phyloP scores from a whole-genome alignment of 495 filamentous ascomycete species.

The Penicillium pancosmium region DNA sequence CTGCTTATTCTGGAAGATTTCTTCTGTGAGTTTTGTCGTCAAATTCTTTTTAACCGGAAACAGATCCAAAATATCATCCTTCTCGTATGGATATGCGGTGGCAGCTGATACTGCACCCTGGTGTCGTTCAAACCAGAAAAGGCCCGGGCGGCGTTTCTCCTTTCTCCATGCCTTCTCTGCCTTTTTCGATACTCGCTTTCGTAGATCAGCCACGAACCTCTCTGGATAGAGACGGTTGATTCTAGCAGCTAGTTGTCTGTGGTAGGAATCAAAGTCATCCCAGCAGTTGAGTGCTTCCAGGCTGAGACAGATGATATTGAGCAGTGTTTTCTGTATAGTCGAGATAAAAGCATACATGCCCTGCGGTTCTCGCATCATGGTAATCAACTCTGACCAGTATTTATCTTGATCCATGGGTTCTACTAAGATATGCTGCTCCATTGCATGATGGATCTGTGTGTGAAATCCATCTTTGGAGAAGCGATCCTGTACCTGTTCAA shows the following conservation, averaged over 20 bases:
- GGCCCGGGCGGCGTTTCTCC: slow-evolving; percentile 1
- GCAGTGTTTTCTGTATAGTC: slow-evolving; percentile 25
- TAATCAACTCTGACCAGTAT: slow-evolving; percentile 7
- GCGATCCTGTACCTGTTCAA: slow-evolving; percentile 21
- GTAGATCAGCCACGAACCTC: slow-evolving; percentile 12
- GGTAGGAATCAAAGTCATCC: slow-evolving; percentile 27
- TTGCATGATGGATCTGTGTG: slow-evolving; percentile 30
- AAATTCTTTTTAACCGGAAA: slow-evolving; percentile 12
- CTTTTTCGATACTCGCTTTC: slow-evolving; percentile 5
- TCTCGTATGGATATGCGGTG: slow-evolving; percentile 32
- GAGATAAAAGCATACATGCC: slow-evolving; percentile 32
- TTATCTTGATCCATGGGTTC: slow-evolving; percentile 10
- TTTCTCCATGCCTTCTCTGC: slow-evolving; percentile 4
- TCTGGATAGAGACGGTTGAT: slow-evolving; percentile 20
- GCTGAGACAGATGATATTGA: slow-evolving; percentile 33
- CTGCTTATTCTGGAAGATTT: slow-evolving; percentile 13
- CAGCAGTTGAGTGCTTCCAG: slow-evolving; percentile 31
- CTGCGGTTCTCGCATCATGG: slow-evolving; percentile 20
- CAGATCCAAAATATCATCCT: slow-evolving; percentile 27
- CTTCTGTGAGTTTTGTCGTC: slow-evolving; percentile 14
- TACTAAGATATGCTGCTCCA: slow-evolving; percentile 34
- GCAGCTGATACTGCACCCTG: slow-evolving; percentile 19
- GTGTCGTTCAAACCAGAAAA: slow-evolving; percentile 27
- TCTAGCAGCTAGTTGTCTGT: slow-evolving; percentile 16
- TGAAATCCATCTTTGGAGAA: slow-evolving; percentile 31